Percentiles rank a stretch among this genome's conserved stretches.
phyloP scores from a whole-genome alignment of 2,329 filamentous ascomycete species.

The Ceratocystis variospora region DNA sequence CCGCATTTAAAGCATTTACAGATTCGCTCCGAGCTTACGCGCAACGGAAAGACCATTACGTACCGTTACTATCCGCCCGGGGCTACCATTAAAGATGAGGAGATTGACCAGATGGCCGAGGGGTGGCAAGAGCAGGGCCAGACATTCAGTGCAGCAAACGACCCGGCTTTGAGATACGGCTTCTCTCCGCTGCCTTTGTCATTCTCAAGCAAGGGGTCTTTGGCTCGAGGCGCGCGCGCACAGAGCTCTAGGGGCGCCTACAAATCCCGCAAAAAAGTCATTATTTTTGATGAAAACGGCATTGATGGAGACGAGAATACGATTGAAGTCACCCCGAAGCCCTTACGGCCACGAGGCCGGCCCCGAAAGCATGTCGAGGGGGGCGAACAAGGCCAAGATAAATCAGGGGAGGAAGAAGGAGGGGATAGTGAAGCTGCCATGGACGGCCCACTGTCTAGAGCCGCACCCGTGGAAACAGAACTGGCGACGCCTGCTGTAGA shows the following conservation, averaged over 20 bases:
- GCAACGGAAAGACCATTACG: slow-evolving; percentile 19
- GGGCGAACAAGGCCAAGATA: neutral
- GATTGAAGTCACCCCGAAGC: neutral
- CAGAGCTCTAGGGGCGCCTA: neutral
- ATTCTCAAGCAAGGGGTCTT: neutral
- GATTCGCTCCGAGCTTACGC: slow-evolving; percentile 22
- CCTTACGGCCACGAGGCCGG: neutral
- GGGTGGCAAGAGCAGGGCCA: neutral
- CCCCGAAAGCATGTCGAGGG: neutral
- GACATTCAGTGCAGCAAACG: neutral
- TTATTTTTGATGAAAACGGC: slow-evolving; percentile 12
- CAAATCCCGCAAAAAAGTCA: slow-evolving; percentile 14
- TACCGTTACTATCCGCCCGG: slow-evolving; percentile 19
- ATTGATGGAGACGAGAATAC: neutral
- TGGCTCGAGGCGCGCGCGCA: neutral
- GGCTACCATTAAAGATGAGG: neutral
- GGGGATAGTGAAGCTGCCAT: neutral
- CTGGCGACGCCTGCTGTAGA: neutral
- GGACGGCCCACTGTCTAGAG: too few relatives aligned
- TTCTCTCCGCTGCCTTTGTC: slow-evolving; percentile 10
- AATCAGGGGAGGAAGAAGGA: neutral
- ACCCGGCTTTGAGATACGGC: slow-evolving; percentile 16
- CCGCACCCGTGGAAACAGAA: neutral
- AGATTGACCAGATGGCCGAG: neutral
- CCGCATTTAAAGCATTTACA: slow-evolving; percentile 29